Evolutionary conservation across 768 basidiomycete genomes (phyloP), one percentile per base, ranked within the genome.

Genomic region (Pleurotus giganteus): DNA sequence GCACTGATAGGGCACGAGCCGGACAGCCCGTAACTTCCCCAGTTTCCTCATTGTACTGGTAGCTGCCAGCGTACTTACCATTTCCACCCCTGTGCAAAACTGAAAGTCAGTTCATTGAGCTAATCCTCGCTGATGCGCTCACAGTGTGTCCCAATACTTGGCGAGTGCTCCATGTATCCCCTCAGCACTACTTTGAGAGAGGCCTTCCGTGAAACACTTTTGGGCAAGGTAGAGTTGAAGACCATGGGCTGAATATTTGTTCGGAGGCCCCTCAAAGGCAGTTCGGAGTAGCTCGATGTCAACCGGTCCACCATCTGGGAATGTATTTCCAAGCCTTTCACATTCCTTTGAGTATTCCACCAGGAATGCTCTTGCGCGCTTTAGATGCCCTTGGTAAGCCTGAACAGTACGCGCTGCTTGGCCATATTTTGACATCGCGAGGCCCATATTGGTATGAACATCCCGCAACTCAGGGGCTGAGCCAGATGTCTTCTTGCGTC

Each of bases 21-120:
- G 67, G 73, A 47, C 66, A 67, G 2, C 72, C 71, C 4, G 58
- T 46, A 11, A 71, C 67, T 2, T 29, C 47, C 1, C 56, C 56
- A 1, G 61, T 65, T 2, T 46, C 55, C 42, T 66, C 34, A n/a
- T 71, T 52, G n/a, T 60, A 60, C 4, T 37, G 29, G 57, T 71
- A 74, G 1, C 29, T 34, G 4, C 69, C 68, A 1, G 43, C 45
- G 55, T 71, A 72, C 15, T 7, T 34, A 7, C 32, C 32, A 34
- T 47, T 59, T 41, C 44, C 56, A 28, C 60, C 53, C 51, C 56
- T 61, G 29, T 51, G 6, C 13, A 15, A 36, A 39, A 8, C 26
- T n/a, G 34, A 21, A 8, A 57, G 42, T 26, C 29, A 4, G 27
- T 24, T 28, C 32, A 15, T 31, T 7, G 19, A 13, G 12, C 13